Percentiles rank a stretch among this genome's conserved stretches.
These are phyloP conservation scores for Trichoderma brevicompactum DNA, from an alignment of 2,329 filamentous ascomycete species.

Conservation along the genomic window DNA sequence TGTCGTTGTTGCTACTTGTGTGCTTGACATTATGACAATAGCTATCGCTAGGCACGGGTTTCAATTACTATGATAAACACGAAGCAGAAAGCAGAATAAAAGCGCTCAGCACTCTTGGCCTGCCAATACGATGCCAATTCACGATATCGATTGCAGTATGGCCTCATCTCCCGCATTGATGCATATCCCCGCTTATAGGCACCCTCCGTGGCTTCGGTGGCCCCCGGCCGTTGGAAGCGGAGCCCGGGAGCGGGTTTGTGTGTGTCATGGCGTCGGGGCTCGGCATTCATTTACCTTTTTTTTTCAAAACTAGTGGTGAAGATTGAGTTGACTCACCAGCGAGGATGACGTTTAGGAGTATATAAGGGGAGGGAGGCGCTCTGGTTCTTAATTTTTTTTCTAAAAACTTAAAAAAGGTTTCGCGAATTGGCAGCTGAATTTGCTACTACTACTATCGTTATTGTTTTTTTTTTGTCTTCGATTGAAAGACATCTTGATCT, in stretches of 20 bases:
- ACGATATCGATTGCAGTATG: background rate
- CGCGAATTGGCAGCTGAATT: background rate
- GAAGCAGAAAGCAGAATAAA: background rate
- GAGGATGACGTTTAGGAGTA: background rate
- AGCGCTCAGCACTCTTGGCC: background rate
- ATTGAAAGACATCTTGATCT: background rate
- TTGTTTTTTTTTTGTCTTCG: background rate
- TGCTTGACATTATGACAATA: background rate
- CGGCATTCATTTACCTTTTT: background rate
- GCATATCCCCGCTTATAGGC: constrained; percentile 26
- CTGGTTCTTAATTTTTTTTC: background rate
- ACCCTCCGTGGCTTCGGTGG: constrained; percentile 22
- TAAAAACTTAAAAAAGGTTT: constrained; percentile 16
- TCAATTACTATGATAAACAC: background rate
- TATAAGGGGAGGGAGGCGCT: background rate
- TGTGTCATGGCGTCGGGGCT: constrained; percentile 14
- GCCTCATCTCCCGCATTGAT: background rate
- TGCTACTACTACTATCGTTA: background rate
- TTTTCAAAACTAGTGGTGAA: too few species aligned
- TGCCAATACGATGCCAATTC: too few species aligned
- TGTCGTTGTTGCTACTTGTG: background rate
- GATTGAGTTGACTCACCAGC: background rate
- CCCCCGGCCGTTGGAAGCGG: constrained; percentile 19
- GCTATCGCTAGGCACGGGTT: background rate
- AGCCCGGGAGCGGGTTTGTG: constrained; percentile 1